Base-by-base conservation (phyloP, 83 land plant species). In the Picea abies region DNA sequence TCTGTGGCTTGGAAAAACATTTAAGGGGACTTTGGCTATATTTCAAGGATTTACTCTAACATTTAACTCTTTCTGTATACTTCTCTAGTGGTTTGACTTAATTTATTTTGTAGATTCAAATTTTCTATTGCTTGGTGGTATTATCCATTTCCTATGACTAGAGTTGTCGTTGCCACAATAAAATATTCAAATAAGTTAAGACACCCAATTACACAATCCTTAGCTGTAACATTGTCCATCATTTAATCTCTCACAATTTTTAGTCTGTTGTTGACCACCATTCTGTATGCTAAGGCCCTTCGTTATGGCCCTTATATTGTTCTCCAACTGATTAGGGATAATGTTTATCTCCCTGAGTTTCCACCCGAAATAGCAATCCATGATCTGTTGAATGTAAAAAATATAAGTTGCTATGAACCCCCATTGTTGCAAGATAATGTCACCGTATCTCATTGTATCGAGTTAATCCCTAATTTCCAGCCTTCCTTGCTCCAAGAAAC, bases 101-200 rank as follows among this genome's bases (percentile, higher is more conserved):
- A 90, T 58, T 91, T 93, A 86, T 89, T 90, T 84, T 82, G 91
- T 64, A 92, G 92, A 58, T 90, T 92, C 87, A 90, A 83, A 96
- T 93, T 94, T 82, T 93, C 97, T 61, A 47, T 94, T 64, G 92
- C 97, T 44, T 93, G 97, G 95, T 94, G 97, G 95, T 95, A 95
- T 10, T 94, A 92, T 78, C 90, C 95, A 37, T 89, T 88, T 72
- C 97, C 97, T 8, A 93, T 93, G 96, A 94, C 95, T 3, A 89
- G 89, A 7, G 92, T 91, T n/a, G 80, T 92, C 69, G 87, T 93
- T 66, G 95, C 95, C 23, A 93, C 93, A 29, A 88, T 93, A 60
- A 77, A 63, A 44, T 94, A 94, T 85, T 79, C 93, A 32, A 82
- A 65, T 22, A 84, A 84, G 69, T 88, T 94, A 17, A 80, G 58